Evolutionary conservation across 1,284 basidiomycete genomes (phyloP).

Genomic region (Nidula niveotomentosa): DNA sequence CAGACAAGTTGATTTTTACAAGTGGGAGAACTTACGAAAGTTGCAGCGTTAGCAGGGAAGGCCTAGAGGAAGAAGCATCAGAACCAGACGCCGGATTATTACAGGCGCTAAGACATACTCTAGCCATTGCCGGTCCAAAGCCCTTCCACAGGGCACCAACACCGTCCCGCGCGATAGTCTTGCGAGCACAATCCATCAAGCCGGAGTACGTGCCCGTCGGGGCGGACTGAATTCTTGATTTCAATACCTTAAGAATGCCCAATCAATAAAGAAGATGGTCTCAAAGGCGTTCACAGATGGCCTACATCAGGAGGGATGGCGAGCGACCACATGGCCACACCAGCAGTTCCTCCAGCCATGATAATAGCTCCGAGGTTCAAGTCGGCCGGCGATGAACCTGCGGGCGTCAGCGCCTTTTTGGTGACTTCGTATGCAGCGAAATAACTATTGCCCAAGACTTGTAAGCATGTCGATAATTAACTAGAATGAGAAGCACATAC

Average conservation of each 20-base stretch:
- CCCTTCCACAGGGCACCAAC: constrained; percentile 93
- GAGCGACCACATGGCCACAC: constrained; percentile 97
- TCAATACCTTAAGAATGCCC: constrained; percentile 68
- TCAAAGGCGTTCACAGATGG: not conserved
- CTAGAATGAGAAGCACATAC: constrained; percentile 46
- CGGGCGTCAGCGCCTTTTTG: constrained; percentile 84
- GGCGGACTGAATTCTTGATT: constrained; percentile 97
- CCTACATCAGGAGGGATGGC: constrained; percentile 94
- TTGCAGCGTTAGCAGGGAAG: constrained; percentile 95
- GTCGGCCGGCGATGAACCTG: constrained; percentile 73
- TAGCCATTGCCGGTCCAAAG: constrained; percentile 95
- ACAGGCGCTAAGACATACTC: constrained; percentile 46
- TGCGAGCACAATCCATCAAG: constrained; percentile 89
- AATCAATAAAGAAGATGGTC: not conserved
- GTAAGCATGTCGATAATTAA: constrained; percentile 2
- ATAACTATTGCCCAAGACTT: constrained; percentile 56
- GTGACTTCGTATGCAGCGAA: constrained; percentile 97
- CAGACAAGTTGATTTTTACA: constrained; percentile 1
- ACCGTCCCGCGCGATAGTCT: constrained; percentile 94
- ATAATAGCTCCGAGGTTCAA: constrained; percentile 90
- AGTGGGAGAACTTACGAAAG: constrained; percentile 68
- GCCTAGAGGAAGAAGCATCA: constrained; percentile 45
- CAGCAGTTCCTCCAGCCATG: constrained; percentile 91
- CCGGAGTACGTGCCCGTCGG: constrained; percentile 95
- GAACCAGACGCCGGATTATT: not conserved